Base-by-base conservation (phyloP, 176 grass and related monocot species). In the Saccharum officinarum region DNA sequence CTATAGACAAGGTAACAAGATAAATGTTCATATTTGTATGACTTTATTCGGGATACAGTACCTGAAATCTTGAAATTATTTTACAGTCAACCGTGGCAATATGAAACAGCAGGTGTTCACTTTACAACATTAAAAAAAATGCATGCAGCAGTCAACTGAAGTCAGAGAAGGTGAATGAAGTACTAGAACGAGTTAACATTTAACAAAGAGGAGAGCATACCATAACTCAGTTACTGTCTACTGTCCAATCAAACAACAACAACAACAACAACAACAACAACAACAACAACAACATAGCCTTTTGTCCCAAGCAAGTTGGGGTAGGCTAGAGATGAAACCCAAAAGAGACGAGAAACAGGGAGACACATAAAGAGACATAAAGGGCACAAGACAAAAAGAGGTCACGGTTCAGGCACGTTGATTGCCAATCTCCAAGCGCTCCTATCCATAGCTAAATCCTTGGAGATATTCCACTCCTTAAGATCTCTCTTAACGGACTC, bases 1-100 rank as follows among this genome's bases (percentile, higher is more conserved):
- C 97, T 98, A 86, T 20, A 8, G 63, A 89, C 66, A 37, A 73
- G 8, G 30, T 73, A 89, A 3, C 37, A 85, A 60, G 74, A 59
- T 25, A 78, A 82, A 57, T 49, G n/a, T 54, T 77, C 65, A 81
- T 23, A 33, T 26, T 61, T 7, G 17, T 36, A 57, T 42, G 23
- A 31, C 46, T 65, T 30, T 79, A 71, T 47, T 37, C 39, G 39
- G 54, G 12, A 36, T 41, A 79, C 20, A 80, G n/a, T 37, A 71
- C 7, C 11, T 36, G 31, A 67, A 77, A 76, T 14, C 31, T 73
- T 50, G 3, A 37, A 72, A 34, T 64, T 38, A 28, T 20, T 37
- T 67, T 39, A 22, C 60, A 77, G 23, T 23, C 8, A 2, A 41
- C 26, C 17, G 34, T 54, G 66, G 61, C 12, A 73, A 61, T 15